These are phyloP conservation scores for Clonostachys rhizophaga DNA, from an alignment of 2,329 filamentous ascomycete genomes.

Conservation along the genomic window DNA sequence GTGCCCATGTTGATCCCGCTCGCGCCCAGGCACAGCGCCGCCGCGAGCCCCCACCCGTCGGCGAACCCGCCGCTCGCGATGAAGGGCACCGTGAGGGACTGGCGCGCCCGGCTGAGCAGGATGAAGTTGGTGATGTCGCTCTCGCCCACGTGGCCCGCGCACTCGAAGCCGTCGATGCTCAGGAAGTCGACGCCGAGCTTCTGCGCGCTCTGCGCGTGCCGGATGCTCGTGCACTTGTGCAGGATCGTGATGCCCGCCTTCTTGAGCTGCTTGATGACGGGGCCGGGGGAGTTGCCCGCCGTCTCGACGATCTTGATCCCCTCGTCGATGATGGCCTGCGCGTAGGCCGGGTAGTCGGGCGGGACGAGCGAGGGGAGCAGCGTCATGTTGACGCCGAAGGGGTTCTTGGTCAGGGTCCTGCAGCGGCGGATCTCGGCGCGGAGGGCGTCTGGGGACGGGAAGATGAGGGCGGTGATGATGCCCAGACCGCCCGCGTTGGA, in stretches of 20 bases:
- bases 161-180: slow-evolving; percentile 96
- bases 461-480: slow-evolving; percentile 84
- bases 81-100: slow-evolving; percentile 81
- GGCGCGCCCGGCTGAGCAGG: slow-evolving; percentile 77
- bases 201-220: slow-evolving; percentile 84
- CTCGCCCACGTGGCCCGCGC: slow-evolving; percentile 85
- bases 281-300: slow-evolving; percentile 81
- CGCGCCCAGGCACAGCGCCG: slow-evolving; percentile 83
- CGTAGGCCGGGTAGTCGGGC: slow-evolving; percentile 89
- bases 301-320: slow-evolving; percentile 90
- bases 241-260: slow-evolving; percentile 72
- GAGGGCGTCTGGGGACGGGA: slow-evolving; percentile 85
- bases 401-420: slow-evolving; percentile 70
- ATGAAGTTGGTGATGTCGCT: slow-evolving; percentile 88
- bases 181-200: slow-evolving; percentile 97
- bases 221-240: slow-evolving; percentile 97
- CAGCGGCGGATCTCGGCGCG: slow-evolving; percentile 90
- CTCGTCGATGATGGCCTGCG: slow-evolving; percentile 89
- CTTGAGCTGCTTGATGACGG: slow-evolving; percentile 87
- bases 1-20: slow-evolving; percentile 99
- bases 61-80: slow-evolving; percentile 96
- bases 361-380: slow-evolving; percentile 85
- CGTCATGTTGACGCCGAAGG: slow-evolving; percentile 93
- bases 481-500: slow-evolving; percentile 80
- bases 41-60: slow-evolving; percentile 88